Conservation (phyloP, 805 yeast genomes). For the Myxozyma melibiosi region DNA sequence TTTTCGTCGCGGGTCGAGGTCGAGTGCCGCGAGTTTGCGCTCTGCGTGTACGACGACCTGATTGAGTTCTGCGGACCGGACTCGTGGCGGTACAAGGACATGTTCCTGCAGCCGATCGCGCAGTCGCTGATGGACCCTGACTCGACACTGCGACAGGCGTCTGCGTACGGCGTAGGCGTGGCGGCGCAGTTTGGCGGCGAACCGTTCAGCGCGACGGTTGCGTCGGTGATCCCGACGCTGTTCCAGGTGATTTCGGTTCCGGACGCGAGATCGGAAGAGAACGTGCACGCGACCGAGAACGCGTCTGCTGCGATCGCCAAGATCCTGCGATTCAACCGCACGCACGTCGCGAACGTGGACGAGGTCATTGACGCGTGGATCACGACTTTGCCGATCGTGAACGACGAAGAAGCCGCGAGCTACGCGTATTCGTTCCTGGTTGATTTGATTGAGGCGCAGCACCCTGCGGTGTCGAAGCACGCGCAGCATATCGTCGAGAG, state of each 20-base stretch:
- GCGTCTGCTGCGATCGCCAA: conserved; percentile 82
- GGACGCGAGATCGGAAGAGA: conserved; percentile 83
- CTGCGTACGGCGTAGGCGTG: conserved; percentile 80
- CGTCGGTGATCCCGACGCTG: conserved; percentile 73
- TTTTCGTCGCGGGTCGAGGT: conserved; percentile 67
- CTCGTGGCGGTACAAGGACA: conserved; percentile 63
- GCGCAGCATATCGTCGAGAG: conserved; percentile 44
- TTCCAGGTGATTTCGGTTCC: conserved; percentile 72
- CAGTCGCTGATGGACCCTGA: conserved; percentile 52
- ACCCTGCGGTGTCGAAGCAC: conserved; percentile 58
- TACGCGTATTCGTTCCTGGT: conserved; percentile 75
- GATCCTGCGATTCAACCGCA: conserved; percentile 54
- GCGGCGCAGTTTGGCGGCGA: conserved; percentile 81
- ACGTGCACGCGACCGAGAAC: conserved; percentile 83
- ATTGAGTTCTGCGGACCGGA: conserved; percentile 77
- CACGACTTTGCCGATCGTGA: conserved; percentile 73
- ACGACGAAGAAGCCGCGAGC: conserved; percentile 87
- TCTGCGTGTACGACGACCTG: conserved; percentile 77
- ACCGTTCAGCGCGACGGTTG: conserved; percentile 60
- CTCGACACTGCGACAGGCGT: conserved; percentile 70
- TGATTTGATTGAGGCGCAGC: conserved; percentile 68
- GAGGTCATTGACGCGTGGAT: conserved; percentile 76
- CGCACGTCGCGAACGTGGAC: conserved; percentile 58
- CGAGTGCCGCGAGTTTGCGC: conserved; percentile 73
- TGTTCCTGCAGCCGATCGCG: conserved; percentile 65